These are phyloP conservation scores for Cercophora scortea DNA, from an alignment of 495 filamentous ascomycete species.

Conservation along the genomic window DNA sequence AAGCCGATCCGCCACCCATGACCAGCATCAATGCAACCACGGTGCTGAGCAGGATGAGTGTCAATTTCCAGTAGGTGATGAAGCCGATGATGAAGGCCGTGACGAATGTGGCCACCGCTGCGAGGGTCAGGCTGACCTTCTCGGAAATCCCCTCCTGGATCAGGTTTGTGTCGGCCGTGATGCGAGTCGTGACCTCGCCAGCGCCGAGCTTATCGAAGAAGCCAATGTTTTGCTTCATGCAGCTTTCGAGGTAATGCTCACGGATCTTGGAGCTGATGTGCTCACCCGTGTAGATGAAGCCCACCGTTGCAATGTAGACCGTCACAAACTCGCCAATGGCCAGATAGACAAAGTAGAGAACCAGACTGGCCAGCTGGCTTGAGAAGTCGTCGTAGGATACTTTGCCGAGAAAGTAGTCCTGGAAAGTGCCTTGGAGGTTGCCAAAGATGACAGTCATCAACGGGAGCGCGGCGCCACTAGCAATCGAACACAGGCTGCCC, in stretches of 20 bases:
- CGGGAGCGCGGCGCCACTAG: slow-evolving; percentile 72
- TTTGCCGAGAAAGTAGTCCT: slow-evolving; percentile 46
- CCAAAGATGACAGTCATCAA: slow-evolving; percentile 87
- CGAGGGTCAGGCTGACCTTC: slow-evolving; percentile 71
- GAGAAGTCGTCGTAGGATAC: slow-evolving; percentile 49
- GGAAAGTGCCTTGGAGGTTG: slow-evolving; percentile 64
- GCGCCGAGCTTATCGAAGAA: slow-evolving; percentile 90
- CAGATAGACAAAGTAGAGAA: slow-evolving; percentile 86
- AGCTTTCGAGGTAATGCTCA: slow-evolving; percentile 73
- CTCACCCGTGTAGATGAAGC: slow-evolving; percentile 92
- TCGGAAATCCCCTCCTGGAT: slow-evolving; percentile 86
- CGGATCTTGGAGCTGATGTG: slow-evolving; percentile 79
- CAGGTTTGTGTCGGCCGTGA: slow-evolving; percentile 83
- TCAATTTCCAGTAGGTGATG: slow-evolving; percentile 76
- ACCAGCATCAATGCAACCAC: slow-evolving; percentile 63
- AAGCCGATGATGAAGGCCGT: slow-evolving; percentile 87
- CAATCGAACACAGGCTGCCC: slow-evolving; percentile 60
- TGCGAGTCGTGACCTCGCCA: slow-evolving; percentile 87
- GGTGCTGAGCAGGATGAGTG: slow-evolving; percentile 71
- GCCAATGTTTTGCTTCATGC: slow-evolving; percentile 83
- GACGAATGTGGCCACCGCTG: slow-evolving; percentile 68
- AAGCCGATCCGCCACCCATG: slow-evolving; percentile 64
- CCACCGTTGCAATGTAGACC: slow-evolving; percentile 74
- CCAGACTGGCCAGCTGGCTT: slow-evolving; percentile 51
- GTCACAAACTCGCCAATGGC: slow-evolving; percentile 78